A percentile compares a stretch with the other conserved stretches of the same genome.
These are phyloP conservation scores for Neurospora discreta DNA, from an alignment of 495 filamentous ascomycete genomes.

Conservation along the genomic window DNA sequence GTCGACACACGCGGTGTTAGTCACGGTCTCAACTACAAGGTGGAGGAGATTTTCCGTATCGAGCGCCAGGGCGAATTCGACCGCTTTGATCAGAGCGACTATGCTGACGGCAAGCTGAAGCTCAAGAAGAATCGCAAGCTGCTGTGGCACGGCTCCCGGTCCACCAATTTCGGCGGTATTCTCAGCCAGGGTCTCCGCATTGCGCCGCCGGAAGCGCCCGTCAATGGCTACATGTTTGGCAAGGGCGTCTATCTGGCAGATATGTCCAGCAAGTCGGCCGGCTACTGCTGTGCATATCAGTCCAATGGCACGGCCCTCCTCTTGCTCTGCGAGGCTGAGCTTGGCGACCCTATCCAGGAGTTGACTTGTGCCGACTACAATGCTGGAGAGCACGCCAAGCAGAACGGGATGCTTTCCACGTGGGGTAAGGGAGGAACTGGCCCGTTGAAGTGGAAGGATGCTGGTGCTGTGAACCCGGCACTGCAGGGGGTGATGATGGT, in stretches of 20 bases:
- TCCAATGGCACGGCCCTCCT: constrained; percentile 43
- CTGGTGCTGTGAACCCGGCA: constrained; percentile 45
- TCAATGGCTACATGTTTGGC: constrained; percentile 68
- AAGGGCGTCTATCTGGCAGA: constrained; percentile 91
- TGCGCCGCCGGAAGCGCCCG: constrained; percentile 72
- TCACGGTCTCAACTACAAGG: constrained; percentile 44
- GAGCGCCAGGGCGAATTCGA: constrained; percentile 62
- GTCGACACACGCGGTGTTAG: constrained; percentile 47
- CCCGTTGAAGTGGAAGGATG: constrained; percentile 68
- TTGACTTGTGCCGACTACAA: constrained; percentile 39
- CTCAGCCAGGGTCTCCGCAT: constrained; percentile 78
- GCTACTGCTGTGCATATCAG: constrained; percentile 50
- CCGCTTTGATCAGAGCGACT: constrained; percentile 49
- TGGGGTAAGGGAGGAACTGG: constrained; percentile 45
- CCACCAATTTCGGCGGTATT: constrained; percentile 47
- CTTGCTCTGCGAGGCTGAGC: constrained; percentile 69
- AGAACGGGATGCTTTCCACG: constrained; percentile 50
- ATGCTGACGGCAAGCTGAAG: constrained; percentile 14
- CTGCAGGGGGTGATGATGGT: constrained; percentile 57
- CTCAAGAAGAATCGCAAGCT: constrained; percentile 47
- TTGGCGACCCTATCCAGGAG: constrained; percentile 59
- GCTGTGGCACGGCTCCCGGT: constrained; percentile 75
- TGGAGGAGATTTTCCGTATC: constrained; percentile 77
- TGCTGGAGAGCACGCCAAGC: constrained; percentile 52
- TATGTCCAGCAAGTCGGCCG: constrained; percentile 60